Percentiles rank a stretch among this genome's conserved stretches.
These are phyloP conservation scores for Tieghemiomyces parasiticus DNA, from an alignment of 192 early-diverging fungal genomes.

Conservation along the genomic window DNA sequence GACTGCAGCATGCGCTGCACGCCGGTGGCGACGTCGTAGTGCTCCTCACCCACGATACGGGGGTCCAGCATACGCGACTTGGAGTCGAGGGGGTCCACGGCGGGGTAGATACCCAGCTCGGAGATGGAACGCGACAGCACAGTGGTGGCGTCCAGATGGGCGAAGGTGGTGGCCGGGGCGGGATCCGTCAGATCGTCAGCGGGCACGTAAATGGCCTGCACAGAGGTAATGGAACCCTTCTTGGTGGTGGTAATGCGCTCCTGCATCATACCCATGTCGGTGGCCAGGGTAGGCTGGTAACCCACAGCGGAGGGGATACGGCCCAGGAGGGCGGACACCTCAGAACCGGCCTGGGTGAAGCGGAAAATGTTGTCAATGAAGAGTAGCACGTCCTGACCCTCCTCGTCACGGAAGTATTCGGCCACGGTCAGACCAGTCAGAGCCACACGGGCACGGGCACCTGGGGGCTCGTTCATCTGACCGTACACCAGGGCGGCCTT, in stretches of 20 bases:
- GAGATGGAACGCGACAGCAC: constrained; percentile 97
- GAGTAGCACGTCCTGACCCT: constrained; percentile 98
- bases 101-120: constrained; percentile 99
- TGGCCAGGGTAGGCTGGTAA: constrained; percentile 98
- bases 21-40: constrained; percentile 86
- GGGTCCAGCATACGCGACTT: constrained; percentile 97
- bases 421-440: constrained; percentile 95
- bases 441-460: constrained; percentile 96
- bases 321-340: constrained; percentile 96
- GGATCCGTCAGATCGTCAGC: constrained; percentile 99
- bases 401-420: constrained; percentile 99
- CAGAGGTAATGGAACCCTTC: constrained; percentile 99
- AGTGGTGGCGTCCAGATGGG: constrained; percentile 98
- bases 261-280: constrained; percentile 99
- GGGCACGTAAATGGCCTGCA: constrained; percentile 96
- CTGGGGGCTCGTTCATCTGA: constrained; percentile 99
- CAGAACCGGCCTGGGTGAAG: constrained; percentile 99
- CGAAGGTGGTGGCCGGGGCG: constrained; percentile 97
- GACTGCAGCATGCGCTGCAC: constrained; percentile 94
- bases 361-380: constrained; percentile 99
- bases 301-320: constrained; percentile 99
- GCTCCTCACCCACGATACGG: constrained; percentile 87
- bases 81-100: constrained; percentile 95
- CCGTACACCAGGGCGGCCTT: constrained; percentile 96
- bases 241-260: constrained; percentile 99